Conservation (phyloP, 1,139 yeast species). For the Taiozyma sp. region DNA sequence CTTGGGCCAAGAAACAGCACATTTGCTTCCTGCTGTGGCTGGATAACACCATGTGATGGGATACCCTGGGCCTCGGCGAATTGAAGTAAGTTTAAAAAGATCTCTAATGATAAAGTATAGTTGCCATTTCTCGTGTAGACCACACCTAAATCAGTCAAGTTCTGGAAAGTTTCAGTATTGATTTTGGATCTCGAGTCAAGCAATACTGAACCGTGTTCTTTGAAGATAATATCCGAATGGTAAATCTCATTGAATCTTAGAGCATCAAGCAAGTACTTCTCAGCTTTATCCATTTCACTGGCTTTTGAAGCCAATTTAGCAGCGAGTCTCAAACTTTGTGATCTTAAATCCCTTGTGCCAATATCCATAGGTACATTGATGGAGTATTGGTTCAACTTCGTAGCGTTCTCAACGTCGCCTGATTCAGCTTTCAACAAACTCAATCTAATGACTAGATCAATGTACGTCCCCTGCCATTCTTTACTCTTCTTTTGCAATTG, state of each 20-base stretch:
- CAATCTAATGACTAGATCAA: slow-evolving; percentile 32
- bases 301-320: slow-evolving; percentile 16
- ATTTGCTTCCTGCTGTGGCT: slow-evolving; percentile 13
- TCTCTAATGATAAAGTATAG: slow-evolving; percentile 25
- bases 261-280: slow-evolving; percentile 36
- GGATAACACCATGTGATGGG: not conserved
- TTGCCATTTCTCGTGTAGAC: slow-evolving; percentile 23
- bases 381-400: slow-evolving; percentile 26
- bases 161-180: slow-evolving; percentile 16
- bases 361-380: slow-evolving; percentile 27
- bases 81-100: slow-evolving; percentile 28
- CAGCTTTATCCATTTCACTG: slow-evolving; percentile 27
- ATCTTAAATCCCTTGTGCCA: slow-evolving; percentile 26
- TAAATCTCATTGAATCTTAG: slow-evolving; percentile 29
- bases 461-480: slow-evolving; percentile 33
- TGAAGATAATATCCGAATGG: slow-evolving; percentile 18
- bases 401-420: slow-evolving; percentile 26
- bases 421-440: slow-evolving; percentile 28
- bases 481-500: slow-evolving; percentile 13
- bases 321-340: slow-evolving; percentile 25
- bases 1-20: not conserved
- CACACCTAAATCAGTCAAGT: slow-evolving; percentile 27
- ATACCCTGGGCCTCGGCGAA: slow-evolving; percentile 6
- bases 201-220: slow-evolving; percentile 16
- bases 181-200: slow-evolving; percentile 13